A percentile compares a stretch with the other conserved stretches of the same genome.
phyloP scores from a whole-genome alignment of 1,139 yeast genomes.

The Debaryomyces subglobosus region DNA sequence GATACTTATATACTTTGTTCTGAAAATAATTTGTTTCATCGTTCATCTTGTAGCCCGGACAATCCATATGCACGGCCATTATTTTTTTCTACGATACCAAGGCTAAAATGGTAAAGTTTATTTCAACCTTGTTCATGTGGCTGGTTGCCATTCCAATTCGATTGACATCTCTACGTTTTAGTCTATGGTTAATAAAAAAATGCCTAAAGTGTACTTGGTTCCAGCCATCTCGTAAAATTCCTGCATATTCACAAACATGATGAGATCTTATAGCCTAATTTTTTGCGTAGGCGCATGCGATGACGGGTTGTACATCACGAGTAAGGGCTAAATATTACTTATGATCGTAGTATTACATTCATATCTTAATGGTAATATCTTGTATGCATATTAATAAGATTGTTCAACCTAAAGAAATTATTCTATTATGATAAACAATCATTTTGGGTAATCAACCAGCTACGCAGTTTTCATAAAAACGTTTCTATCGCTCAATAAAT shows the following conservation, averaged over 20 bases:
- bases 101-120: not conserved
- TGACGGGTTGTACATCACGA: not conserved
- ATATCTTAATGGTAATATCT: not conserved
- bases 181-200: not conserved
- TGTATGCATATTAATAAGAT: not conserved
- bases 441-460: not conserved
- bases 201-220: not conserved
- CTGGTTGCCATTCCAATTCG: not conserved
- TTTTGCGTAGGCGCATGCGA: not conserved
- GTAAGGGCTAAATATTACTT: not conserved
- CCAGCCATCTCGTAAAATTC: slow-evolving; percentile 6
- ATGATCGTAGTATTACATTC: not conserved
- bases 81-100: not conserved
- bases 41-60: not conserved
- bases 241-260: not conserved
- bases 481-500: not conserved
- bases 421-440: not conserved
- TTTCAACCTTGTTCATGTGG: not conserved
- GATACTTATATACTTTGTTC: not conserved
- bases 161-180: not conserved
- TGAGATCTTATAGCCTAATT: not conserved
- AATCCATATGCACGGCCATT: not conserved
- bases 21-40: not conserved
- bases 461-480: not conserved
- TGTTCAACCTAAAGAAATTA: not conserved